Conservation (phyloP, 2,329 filamentous ascomycete genomes). For the Diaporthe humulicola region DNA sequence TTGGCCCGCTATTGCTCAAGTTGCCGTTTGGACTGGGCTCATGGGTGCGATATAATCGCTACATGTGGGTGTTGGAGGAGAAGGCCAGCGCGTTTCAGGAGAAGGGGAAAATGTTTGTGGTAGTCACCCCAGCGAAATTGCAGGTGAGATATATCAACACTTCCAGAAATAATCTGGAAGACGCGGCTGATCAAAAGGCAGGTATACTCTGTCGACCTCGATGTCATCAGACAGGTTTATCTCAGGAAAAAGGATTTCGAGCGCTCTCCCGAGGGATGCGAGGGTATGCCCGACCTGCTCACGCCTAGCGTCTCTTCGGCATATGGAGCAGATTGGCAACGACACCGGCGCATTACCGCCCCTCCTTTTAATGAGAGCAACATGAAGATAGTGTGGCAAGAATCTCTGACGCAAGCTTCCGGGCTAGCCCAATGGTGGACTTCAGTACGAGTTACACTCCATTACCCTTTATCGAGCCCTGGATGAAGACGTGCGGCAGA, state of each 20-base stretch:
- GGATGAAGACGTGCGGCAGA: no score
- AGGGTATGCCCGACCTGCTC: neutral
- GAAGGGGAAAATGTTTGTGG: slow-evolving; percentile 10
- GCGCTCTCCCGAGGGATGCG: neutral
- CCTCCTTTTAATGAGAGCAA: slow-evolving; percentile 33
- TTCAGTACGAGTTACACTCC: neutral
- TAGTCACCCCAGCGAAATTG: neutral
- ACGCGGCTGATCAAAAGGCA: neutral
- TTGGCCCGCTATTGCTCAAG: neutral
- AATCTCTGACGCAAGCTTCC: slow-evolving; percentile 1
- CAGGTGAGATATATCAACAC: neutral
- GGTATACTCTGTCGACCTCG: neutral
- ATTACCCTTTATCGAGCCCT: no score
- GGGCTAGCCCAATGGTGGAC: slow-evolving; percentile 10
- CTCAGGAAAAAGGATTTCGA: slow-evolving; percentile 25
- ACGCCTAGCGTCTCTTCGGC: slow-evolving; percentile 9
- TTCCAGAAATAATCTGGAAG: rapidly evolving
- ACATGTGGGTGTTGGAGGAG: slow-evolving; percentile 18
- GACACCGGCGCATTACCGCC: slow-evolving; percentile 29
- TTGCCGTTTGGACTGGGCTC: slow-evolving; percentile 16
- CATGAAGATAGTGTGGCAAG: slow-evolving; percentile 32
- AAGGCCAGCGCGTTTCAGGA: neutral
- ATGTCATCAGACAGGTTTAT: slow-evolving; percentile 22
- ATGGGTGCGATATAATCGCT: slow-evolving; percentile 17
- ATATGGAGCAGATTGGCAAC: slow-evolving; percentile 16